A percentile compares a stretch with the other conserved stretches of the same genome.
phyloP scores from a whole-genome alignment of 352 stramenopile species.

The Phytophthora foliorum region DNA sequence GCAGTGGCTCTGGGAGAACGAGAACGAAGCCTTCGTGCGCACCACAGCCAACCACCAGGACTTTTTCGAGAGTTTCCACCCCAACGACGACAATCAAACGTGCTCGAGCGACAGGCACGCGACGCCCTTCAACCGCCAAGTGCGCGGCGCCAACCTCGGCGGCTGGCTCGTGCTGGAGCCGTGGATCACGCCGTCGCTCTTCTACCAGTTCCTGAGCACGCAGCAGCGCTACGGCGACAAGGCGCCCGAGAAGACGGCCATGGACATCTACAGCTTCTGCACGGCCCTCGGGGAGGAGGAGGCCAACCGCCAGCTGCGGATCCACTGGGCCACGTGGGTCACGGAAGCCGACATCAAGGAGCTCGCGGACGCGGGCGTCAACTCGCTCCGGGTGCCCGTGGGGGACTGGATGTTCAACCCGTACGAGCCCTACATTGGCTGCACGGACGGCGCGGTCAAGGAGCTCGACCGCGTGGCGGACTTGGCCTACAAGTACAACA shows the following conservation, averaged over 20 bases:
- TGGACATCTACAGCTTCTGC: constrained; percentile 93
- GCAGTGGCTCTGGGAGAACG: constrained; percentile 73
- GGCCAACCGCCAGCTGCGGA: constrained; percentile 92
- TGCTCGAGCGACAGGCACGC: constrained; percentile 38
- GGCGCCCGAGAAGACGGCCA: constrained; percentile 85
- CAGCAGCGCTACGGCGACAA: constrained; percentile 76
- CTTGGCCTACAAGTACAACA: constrained; percentile 85
- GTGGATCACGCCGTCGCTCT: constrained; percentile 39
- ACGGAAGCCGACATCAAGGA: constrained; percentile 37
- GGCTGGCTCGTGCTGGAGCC: constrained; percentile 40
- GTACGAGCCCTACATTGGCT: constrained; percentile 95
- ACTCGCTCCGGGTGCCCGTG: constrained; percentile 33
- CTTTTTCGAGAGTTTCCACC: constrained; percentile 62
- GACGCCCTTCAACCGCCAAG: constrained; percentile 35
- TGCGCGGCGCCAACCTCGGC: constrained; percentile 35
- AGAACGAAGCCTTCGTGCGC: constrained; percentile 50
- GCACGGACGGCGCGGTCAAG: constrained; percentile 93
- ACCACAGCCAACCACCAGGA: constrained; percentile 30
- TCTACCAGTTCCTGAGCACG: constrained; percentile 58
- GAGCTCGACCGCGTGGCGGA: constrained; percentile 92
- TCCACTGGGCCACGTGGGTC: constrained; percentile 96
- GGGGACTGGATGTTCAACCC: constrained; percentile 44
- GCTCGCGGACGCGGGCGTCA: constrained; percentile 31
- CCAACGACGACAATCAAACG: constrained; percentile 46
- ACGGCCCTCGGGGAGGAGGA: constrained; percentile 62